Percentiles rank a stretch among this genome's conserved stretches.
Evolutionary conservation across 108 stramenopile genomes (phyloP).

Genomic region (Tribonema minus): DNA sequence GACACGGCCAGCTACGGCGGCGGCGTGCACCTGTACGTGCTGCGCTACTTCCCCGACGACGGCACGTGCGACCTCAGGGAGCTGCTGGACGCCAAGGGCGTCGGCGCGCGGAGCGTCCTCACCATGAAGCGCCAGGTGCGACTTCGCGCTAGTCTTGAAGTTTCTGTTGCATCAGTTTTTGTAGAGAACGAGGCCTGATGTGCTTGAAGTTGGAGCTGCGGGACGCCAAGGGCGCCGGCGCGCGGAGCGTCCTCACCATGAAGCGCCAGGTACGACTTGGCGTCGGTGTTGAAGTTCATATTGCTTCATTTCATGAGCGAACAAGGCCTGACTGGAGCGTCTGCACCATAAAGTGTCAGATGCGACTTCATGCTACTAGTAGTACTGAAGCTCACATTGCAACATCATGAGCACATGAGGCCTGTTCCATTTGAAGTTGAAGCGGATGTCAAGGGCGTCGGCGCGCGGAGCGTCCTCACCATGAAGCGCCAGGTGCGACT

Average conservation of each 20-base stretch:
- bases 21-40: neutral
- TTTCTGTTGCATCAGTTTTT: too few relatives aligned
- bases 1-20: neutral
- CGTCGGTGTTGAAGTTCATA: too few relatives aligned
- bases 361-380: too few relatives aligned
- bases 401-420: too few relatives aligned
- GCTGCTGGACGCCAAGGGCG: constrained; percentile 24
- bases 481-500: neutral
- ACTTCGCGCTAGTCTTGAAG: too few relatives aligned
- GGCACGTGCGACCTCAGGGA: constrained; percentile 32
- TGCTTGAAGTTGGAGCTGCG: too few relatives aligned
- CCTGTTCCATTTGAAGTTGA: too few relatives aligned
- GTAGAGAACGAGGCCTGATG: too few relatives aligned
- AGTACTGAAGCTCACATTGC: too few relatives aligned
- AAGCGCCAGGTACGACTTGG: neutral
- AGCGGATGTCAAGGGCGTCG: constrained; percentile 17
- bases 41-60: constrained; percentile 19
- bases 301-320: too few relatives aligned
- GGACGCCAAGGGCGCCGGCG: constrained; percentile 6
- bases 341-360: neutral
- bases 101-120: neutral
- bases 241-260: neutral
- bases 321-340: too few relatives aligned
- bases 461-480: neutral
- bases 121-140: neutral